Evolutionary conservation across 2,329 filamentous ascomycete genomes (phyloP).

Genomic region (Trichoderma koningiopsis): DNA sequence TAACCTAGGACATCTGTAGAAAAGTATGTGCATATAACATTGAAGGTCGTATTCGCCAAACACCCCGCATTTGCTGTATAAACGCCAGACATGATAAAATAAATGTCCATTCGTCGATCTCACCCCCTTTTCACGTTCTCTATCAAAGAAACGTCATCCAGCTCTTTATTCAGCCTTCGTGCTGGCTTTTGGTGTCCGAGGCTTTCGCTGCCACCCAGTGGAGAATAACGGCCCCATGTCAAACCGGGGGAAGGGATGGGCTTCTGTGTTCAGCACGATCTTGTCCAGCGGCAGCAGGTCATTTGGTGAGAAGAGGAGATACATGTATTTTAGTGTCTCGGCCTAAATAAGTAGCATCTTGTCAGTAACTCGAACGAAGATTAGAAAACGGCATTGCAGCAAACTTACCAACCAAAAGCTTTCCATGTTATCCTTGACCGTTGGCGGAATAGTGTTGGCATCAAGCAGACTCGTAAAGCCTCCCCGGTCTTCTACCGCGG

Average conservation of each 20-base stretch:
- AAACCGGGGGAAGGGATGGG: conserved; percentile 86
- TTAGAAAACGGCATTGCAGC: background rate
- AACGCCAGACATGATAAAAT: background rate
- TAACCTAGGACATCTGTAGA: background rate
- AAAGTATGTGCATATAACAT: background rate
- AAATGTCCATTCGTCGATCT: background rate
- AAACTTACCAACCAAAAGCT: conserved; percentile 89
- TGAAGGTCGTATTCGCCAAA: background rate
- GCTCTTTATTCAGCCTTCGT: conserved; percentile 38
- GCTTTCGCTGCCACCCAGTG: conserved; percentile 79
- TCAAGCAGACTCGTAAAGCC: conserved; percentile 83
- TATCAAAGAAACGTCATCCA: background rate
- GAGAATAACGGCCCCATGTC: conserved; percentile 75
- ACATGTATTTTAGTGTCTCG: conserved; percentile 97
- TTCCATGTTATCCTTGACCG: conserved; percentile 88
- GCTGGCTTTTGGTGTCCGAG: conserved; percentile 50
- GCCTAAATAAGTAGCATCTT: conserved; percentile 54
- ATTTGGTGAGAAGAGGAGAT: conserved; percentile 84
- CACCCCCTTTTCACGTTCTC: background rate
- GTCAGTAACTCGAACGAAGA: background rate
- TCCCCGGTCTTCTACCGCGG: conserved; percentile 72
- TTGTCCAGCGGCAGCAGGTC: conserved; percentile 83
- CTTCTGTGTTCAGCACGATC: conserved; percentile 94
- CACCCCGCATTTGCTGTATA: background rate
- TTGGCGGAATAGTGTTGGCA: conserved; percentile 71